Evolutionary conservation across 225 moss, liverwort and hornwort species (phyloP).

Genomic region (Straminergon stramineum): DNA sequence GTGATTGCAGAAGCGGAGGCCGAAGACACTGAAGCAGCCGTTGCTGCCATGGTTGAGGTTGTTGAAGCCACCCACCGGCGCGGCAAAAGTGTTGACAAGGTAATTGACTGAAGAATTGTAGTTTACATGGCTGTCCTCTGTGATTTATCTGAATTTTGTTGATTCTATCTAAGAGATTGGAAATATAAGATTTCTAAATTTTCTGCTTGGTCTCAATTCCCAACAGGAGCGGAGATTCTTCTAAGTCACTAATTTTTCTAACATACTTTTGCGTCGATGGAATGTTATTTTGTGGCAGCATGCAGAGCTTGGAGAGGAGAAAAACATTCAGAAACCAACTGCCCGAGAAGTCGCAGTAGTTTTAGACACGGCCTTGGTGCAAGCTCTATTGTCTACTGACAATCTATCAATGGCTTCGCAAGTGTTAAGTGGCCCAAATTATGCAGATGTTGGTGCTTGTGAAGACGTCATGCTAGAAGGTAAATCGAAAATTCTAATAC

Average conservation of each 20-base stretch:
- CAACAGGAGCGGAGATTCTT: neutral
- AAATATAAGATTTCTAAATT: neutral
- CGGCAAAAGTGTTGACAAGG: conserved; percentile 48
- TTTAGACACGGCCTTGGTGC: conserved; percentile 89
- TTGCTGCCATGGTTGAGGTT: conserved; percentile 90
- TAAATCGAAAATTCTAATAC: neutral
- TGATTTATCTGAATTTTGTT: neutral
- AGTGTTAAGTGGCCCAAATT: conserved; percentile 80
- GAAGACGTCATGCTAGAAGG: conserved; percentile 90
- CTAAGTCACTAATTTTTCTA: neutral
- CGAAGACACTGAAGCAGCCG: conserved; percentile 94
- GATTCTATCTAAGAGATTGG: neutral
- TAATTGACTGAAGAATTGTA: neutral
- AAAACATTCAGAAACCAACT: conserved; percentile 8
- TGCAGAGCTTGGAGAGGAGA: conserved; percentile 35
- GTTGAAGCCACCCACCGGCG: conserved; percentile 38
- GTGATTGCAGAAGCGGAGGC: conserved; percentile 81
- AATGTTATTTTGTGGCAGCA: conserved; percentile 18
- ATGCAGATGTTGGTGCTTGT: conserved; percentile 76
- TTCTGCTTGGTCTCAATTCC: neutral
- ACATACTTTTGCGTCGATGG: neutral
- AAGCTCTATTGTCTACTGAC: conserved; percentile 66
- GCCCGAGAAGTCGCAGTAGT: conserved; percentile 74
- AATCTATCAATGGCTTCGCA: conserved; percentile 52
- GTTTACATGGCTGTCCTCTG: neutral